Base-by-base conservation (phyloP, 805 yeast species). In the Scheffersomyces ergatensis region DNA sequence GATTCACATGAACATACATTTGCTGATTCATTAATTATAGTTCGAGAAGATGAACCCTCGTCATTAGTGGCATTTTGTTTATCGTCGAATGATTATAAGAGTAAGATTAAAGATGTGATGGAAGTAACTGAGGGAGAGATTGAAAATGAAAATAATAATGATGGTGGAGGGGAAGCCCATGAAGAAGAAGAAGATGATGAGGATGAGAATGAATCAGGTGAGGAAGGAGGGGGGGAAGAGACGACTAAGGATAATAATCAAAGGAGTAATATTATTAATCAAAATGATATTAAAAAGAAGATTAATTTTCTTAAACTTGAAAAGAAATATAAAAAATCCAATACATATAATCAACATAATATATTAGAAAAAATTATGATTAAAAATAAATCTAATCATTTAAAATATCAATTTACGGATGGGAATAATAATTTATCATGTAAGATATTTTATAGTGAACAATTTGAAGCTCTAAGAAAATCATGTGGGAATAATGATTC, bases 21-120 rank as follows among this genome's bases (percentile, higher is more conserved):
- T 68, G 89, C 88, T 15, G 98, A 95, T 56, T 87, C 95, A 6
- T 89, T 87, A 59, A 96, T 93, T 16, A 83, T 93, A 43, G 92
- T 93, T 8, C 70, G 99, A 37, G 99, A 93, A 54, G 97, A 89
- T 59, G 99, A 93, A 58, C 99, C 98, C 8, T 85, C 95, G 52
- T 90, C 98, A 0, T 65, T 93, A 44, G 87, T 95, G 47, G 95
- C 98, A 0, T 90, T 93, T 54, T 92, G 98, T 58, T 65, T 93
- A 45, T 85, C 90, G 39, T 80, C 96, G 0, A 75, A 80, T 3
- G 98, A 93, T 60, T 92, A 93, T 55, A 72, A 76, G 37, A 81
- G 78, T 42, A 83, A 85, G 46, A 73, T 86, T 47, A 60, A 65
- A 6, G 64, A 63, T 27, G 44, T 41, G 2, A 34, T 44, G 25